A percentile compares a stretch with the other conserved stretches of the same genome.
Evolutionary conservation across 192 early-diverging fungal species (phyloP).

Genomic region (Allomyces arbusculus): DNA sequence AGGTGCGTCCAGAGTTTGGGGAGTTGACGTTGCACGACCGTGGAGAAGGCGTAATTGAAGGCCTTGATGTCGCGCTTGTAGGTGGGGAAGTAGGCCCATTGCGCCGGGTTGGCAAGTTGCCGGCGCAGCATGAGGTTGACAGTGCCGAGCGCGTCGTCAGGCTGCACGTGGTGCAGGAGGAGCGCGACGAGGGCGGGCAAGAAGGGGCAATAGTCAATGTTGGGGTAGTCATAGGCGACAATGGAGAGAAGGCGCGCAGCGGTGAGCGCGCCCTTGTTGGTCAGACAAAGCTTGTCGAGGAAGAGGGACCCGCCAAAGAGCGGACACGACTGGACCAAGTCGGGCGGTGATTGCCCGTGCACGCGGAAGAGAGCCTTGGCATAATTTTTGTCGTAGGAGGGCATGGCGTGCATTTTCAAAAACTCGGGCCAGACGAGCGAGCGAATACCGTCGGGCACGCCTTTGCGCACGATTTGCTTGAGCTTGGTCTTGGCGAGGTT

Average conservation of each 20-base stretch:
- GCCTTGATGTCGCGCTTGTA: constrained; percentile 20
- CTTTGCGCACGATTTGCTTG: constrained; percentile 14
- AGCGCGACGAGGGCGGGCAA: constrained; percentile 12
- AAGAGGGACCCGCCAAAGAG: constrained; percentile 15
- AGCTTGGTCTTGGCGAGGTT: constrained; percentile 15
- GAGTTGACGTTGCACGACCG: constrained; percentile 10
- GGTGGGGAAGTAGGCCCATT: constrained; percentile 19
- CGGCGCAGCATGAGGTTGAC: constrained; percentile 14
- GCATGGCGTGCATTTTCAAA: neutral
- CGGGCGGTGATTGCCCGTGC: constrained; percentile 13
- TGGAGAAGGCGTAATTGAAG: constrained; percentile 18
- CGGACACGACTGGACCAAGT: neutral
- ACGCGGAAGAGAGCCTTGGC: constrained; percentile 12
- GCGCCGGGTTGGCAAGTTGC: neutral
- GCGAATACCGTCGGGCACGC: constrained; percentile 15
- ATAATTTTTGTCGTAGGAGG: constrained; percentile 19
- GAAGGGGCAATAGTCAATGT: constrained; percentile 22
- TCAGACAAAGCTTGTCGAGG: neutral
- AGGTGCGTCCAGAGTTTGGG: constrained; percentile 15
- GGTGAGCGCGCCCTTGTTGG: neutral
- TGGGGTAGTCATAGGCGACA: constrained; percentile 20
- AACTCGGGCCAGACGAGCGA: neutral
- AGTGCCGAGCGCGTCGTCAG: constrained; percentile 16
- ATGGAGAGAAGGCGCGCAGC: constrained; percentile 19
- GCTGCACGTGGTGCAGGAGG: constrained; percentile 16